These are phyloP conservation scores for Thraustotheca clavata DNA, from an alignment of 352 stramenopile genomes.

Conservation along the genomic window DNA sequence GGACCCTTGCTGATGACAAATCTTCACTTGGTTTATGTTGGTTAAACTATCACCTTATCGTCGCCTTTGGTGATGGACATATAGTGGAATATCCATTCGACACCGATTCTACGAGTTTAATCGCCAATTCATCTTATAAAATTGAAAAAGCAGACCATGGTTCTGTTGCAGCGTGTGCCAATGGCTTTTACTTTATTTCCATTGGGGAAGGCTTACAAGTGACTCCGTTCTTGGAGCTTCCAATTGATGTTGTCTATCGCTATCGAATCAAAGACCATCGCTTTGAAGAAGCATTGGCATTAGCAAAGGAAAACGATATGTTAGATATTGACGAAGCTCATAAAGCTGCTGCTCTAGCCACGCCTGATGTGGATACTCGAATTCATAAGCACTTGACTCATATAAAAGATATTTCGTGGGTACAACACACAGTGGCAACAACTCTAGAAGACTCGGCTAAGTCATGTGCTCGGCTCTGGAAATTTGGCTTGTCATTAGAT, in stretches of 20 bases:
- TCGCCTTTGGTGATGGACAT: neutral
- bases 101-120: neutral
- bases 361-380: neutral
- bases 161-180: neutral
- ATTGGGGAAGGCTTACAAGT: neutral
- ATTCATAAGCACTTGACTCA: neutral
- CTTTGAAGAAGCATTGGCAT: constrained; percentile 6
- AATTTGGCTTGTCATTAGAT: neutral
- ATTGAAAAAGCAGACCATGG: too few species aligned
- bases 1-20: neutral
- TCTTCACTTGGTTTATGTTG: neutral
- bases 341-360: neutral
- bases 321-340: constrained; percentile 12
- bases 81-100: neutral
- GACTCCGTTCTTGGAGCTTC: neutral
- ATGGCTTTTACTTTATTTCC: neutral
- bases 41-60: neutral
- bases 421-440: neutral
- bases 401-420: neutral
- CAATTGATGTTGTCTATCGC: neutral
- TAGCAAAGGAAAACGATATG: neutral
- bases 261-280: neutral
- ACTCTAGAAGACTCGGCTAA: neutral
- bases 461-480: neutral
- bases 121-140: too few species aligned